Percentiles rank a stretch among this genome's conserved stretches.
Evolutionary conservation across 257 asterid genomes (phyloP).

Genomic region (Jasminum sambac): DNA sequence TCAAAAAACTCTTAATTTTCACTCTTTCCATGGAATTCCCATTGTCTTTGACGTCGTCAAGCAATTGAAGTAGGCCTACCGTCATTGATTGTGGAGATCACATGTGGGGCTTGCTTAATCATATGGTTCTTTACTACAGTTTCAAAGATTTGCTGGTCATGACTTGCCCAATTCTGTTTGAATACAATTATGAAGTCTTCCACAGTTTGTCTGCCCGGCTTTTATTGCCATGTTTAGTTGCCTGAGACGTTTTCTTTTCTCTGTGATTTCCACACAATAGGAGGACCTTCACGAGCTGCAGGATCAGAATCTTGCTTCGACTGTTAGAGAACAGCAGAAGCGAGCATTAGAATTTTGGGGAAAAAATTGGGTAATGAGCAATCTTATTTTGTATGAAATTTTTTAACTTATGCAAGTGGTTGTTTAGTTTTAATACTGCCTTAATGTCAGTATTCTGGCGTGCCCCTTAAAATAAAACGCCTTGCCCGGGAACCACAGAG

Average conservation of each 20-base stretch:
- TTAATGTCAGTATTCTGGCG: constrained; percentile 75
- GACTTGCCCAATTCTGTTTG: not conserved
- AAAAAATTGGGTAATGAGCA: constrained; percentile 78
- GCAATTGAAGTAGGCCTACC: not conserved
- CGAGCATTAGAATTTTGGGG: constrained; percentile 92
- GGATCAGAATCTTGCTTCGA: constrained; percentile 80
- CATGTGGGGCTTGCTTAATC: constrained; percentile 7
- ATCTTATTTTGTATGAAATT: constrained; percentile 11
- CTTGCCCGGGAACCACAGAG: constrained; percentile 92
- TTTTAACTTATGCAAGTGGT: not conserved
- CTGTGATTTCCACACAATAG: constrained; percentile 40
- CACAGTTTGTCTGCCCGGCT: not conserved
- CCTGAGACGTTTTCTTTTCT: constrained; percentile 23
- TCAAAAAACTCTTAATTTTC: not conserved
- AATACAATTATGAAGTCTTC: constrained; percentile 7
- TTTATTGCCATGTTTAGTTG: constrained; percentile 19
- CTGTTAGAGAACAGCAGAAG: constrained; percentile 63
- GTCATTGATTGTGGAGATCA: constrained; percentile 13
- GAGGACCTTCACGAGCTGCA: constrained; percentile 94
- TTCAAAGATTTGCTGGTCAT: constrained; percentile 3
- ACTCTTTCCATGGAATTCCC: constrained; percentile 6
- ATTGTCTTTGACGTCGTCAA: constrained; percentile 6
- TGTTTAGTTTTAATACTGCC: constrained; percentile 25
- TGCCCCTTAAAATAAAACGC: constrained; percentile 85
- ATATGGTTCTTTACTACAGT: not conserved